Evolutionary conservation across 169 alveolate species (phyloP).

Genomic region (Babesia bigemina): DNA sequence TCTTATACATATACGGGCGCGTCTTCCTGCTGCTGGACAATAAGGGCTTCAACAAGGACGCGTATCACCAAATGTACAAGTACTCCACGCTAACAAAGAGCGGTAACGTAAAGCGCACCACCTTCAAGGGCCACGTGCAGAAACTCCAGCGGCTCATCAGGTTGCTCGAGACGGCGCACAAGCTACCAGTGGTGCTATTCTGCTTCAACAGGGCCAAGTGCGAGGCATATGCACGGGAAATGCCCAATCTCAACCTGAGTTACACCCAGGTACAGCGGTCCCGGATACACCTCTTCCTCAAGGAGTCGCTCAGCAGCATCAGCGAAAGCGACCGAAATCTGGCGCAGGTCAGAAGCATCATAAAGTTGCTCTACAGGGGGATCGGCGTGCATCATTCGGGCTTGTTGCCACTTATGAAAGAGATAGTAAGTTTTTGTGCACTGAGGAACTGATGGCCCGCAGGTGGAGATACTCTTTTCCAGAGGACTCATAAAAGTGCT

Average conservation of each 20-base stretch:
- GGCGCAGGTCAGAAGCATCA: constrained; percentile 86
- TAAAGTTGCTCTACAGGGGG: constrained; percentile 89
- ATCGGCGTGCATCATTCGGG: constrained; percentile 99
- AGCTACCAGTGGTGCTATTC: constrained; percentile 95
- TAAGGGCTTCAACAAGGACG: constrained; percentile 70
- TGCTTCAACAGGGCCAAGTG: constrained; percentile 91
- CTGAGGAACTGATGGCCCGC: background rate
- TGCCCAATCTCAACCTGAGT: constrained; percentile 83
- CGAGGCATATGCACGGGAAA: constrained; percentile 86
- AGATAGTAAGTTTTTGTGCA: constrained; percentile 80
- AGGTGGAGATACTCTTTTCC: constrained; percentile 94
- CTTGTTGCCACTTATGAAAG: constrained; percentile 96
- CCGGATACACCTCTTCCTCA: constrained; percentile 84
- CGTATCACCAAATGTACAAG: constrained; percentile 69
- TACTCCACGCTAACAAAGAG: constrained; percentile 38
- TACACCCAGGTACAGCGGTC: constrained; percentile 81
- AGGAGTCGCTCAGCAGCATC: constrained; percentile 80
- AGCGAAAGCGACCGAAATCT: constrained; percentile 85
- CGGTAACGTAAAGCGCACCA: constrained; percentile 44
- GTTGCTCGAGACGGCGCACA: constrained; percentile 76
- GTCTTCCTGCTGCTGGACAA: constrained; percentile 51
- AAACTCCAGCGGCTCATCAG: constrained; percentile 78
- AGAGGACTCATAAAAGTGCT: constrained; percentile 94
- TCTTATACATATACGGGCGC: constrained; percentile 76
- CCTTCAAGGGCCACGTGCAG: constrained; percentile 81